phyloP scores from a whole-genome alignment of 129 eudicot genomes.

The Arctium minus region DNA sequence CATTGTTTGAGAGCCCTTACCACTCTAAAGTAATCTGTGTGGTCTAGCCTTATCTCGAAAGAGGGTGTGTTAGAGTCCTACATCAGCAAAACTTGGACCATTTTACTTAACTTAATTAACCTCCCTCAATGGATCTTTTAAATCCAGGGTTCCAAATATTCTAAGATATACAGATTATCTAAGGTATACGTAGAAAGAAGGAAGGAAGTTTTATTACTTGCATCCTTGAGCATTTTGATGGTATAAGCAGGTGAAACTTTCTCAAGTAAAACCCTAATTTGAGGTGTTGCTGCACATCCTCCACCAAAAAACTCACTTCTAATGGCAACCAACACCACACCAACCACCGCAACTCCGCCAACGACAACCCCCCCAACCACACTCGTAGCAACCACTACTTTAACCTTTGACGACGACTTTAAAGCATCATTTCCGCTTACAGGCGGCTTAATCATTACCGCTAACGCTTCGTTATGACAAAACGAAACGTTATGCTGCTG shows the following conservation, averaged over 20 bases:
- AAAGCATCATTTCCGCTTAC: constrained; percentile 14
- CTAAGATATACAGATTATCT: neutral
- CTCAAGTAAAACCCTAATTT: constrained; percentile 38
- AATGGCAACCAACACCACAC: constrained; percentile 41
- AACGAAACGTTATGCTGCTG: constrained; percentile 38
- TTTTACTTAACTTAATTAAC: neutral
- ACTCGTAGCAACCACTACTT: constrained; percentile 58
- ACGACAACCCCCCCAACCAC: constrained; percentile 57
- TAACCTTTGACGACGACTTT: constrained; percentile 24
- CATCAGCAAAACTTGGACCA: neutral
- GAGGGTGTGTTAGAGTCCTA: neutral
- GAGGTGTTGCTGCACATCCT: constrained; percentile 29
- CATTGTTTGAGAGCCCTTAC: too few species aligned
- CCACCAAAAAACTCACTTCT: constrained; percentile 39
- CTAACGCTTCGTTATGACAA: constrained; percentile 70
- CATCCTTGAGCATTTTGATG: constrained; percentile 56
- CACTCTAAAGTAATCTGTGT: neutral
- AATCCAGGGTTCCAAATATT: neutral
- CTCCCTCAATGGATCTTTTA: neutral
- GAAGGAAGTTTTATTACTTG: constrained; percentile 48
- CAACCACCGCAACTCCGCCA: constrained; percentile 52
- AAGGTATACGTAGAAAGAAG: neutral
- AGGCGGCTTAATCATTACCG: constrained; percentile 60
- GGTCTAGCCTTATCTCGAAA: neutral
- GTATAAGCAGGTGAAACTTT: constrained; percentile 51